phyloP scores from a whole-genome alignment of 371 early-diverging fungal species.

The Haplosporangium sp. region DNA sequence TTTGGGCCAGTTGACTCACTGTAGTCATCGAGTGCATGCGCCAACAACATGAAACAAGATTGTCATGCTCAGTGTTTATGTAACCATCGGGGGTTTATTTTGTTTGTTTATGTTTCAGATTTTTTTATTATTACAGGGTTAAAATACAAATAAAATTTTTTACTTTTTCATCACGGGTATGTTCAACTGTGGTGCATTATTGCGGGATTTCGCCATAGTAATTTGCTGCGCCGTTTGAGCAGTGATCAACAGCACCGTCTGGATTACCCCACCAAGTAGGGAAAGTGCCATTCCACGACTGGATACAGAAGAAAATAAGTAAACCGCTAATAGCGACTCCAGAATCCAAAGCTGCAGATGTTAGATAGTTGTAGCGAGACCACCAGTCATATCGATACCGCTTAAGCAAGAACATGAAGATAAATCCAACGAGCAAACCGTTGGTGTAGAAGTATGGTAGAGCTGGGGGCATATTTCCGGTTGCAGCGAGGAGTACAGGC shows the following conservation, averaged over 20 bases:
- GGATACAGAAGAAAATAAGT: constrained; percentile 64
- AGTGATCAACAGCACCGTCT: constrained; percentile 17
- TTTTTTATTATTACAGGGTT: neutral
- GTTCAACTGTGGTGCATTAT: neutral
- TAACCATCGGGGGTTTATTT: neutral
- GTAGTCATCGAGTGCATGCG: no score
- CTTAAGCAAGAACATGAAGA: constrained; percentile 72
- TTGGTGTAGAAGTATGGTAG: constrained; percentile 61
- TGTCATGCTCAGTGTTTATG: no score
- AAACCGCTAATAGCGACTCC: constrained; percentile 67
- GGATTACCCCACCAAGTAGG: constrained; percentile 51
- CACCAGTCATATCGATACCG: constrained; percentile 74
- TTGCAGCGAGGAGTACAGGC: constrained; percentile 74
- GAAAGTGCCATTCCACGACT: constrained; percentile 25
- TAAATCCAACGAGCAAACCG: constrained; percentile 72
- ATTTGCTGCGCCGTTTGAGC: constrained; percentile 14
- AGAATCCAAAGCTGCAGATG: constrained; percentile 79
- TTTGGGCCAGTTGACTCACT: no score
- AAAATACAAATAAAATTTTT: neutral
- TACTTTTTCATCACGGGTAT: neutral
- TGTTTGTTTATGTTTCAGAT: neutral
- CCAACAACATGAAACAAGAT: no score
- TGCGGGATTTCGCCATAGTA: constrained; percentile 13
- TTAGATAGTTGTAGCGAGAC: constrained; percentile 75
- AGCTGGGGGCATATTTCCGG: constrained; percentile 78